phyloP scores from a whole-genome alignment of 768 basidiomycete species.

The Amanita phalloides region DNA sequence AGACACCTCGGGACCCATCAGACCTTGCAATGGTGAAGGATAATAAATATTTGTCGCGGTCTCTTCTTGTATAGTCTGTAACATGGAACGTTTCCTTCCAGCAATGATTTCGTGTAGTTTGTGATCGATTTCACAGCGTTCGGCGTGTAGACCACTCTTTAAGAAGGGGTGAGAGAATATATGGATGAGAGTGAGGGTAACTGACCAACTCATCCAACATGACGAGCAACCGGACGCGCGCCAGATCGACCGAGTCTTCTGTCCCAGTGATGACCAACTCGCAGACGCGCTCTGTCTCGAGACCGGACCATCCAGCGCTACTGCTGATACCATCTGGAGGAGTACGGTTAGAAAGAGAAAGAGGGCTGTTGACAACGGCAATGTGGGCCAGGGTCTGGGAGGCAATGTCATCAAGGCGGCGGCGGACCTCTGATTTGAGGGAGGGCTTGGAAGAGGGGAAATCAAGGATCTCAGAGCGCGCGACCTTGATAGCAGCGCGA shows the following conservation, averaged over 20 bases:
- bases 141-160: constrained; percentile 85
- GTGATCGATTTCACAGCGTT: constrained; percentile 88
- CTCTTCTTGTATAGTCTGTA: constrained; percentile 94
- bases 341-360: constrained; percentile 62
- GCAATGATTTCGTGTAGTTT: constrained; percentile 89
- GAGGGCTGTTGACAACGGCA: constrained; percentile 82
- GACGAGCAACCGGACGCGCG: constrained; percentile 81
- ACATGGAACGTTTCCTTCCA: constrained; percentile 73
- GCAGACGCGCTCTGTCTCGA: constrained; percentile 91
- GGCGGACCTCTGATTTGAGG: constrained; percentile 74
- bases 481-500: constrained; percentile 79
- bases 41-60: constrained; percentile 96
- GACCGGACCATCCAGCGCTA: constrained; percentile 75
- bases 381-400: constrained; percentile 89
- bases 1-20: constrained; percentile 59
- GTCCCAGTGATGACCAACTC: constrained; percentile 86
- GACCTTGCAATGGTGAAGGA: constrained; percentile 82
- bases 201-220: constrained; percentile 92
- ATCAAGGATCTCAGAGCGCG: constrained; percentile 90
- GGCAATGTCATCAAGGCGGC: constrained; percentile 88
- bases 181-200: constrained; percentile 9
- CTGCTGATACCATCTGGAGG: constrained; percentile 70
- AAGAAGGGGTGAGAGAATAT: constrained; percentile 11
- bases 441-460: constrained; percentile 66
- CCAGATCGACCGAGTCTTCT: constrained; percentile 84